Base-by-base conservation (phyloP, 2,329 filamentous ascomycete species). In the Pseudogymnoascus sp. region DNA sequence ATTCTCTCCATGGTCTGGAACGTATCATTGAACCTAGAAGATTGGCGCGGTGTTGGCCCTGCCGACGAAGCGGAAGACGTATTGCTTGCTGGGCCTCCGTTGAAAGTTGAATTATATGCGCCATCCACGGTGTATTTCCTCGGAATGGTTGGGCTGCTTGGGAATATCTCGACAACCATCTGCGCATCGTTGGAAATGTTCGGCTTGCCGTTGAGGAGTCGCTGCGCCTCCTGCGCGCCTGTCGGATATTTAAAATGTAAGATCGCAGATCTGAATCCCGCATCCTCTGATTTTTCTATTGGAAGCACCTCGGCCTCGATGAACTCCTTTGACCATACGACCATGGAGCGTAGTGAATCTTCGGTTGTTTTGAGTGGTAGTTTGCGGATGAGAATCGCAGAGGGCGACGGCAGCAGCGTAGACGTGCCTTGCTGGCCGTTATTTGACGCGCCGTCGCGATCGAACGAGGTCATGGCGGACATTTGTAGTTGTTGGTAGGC, bases 81-180 rank as follows among this genome's bases (percentile, higher is more conserved):
- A 27, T 48, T 72, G 36, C 76, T 74, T 6, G 78, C 75, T 25
- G 75, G 69, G 33, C 72, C 66, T 31, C 71, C 67, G 15, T 68
- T 64, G 4, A 65, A 58, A 15, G 65, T 63, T 8, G 33, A 36
- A 7, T 36, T 59, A 5, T 21, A 25, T 35, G 36, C 12, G 33
- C 67, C 67, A 60, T 86, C 83, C 64, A 80, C 77, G 5, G 81
- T 83, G 67, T 82, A 83, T 70, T 82, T 78, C 68, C 80, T 76
- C 45, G 76, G 75, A 12, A 61, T 60, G 7, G 67, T 66, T 15
- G 69, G 69, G 48, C 67, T 70, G 25, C 69, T 68, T 59, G 75
- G 72, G 36, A 86, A 70, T 5, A 89, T 75, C 66, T 90, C 82
- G 48, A 85, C 83, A 40, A 79, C 75, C 77, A 83, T 79, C 37